Evolutionary conservation across 768 basidiomycete species (phyloP), one percentile per base, ranked within the genome.

Genomic region (Pleurotus salmoneostramineus): DNA sequence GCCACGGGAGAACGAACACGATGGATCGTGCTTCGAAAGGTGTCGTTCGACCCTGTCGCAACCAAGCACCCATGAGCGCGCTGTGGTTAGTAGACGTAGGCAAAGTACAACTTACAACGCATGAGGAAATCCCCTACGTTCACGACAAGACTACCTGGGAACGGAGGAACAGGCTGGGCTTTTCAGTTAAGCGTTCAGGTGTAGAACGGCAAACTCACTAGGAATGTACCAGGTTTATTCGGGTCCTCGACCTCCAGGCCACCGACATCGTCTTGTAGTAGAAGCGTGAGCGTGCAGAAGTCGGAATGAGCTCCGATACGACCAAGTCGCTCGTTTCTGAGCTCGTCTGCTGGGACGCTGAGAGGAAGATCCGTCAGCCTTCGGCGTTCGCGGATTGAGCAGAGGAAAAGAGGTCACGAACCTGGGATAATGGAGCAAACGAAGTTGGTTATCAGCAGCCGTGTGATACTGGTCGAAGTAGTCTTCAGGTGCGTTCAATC

Each of bases 171-270:
- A 34, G 75, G 68, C 71, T 79, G 46, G 5, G 32, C 2, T 47
- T 15, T 47, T 27, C 45, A 14, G 40, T 21, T 27, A 14, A 33
- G 12, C 14, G 10, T 10, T 10, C 11, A 8, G n/a, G 5, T 3
- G 15, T 6, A 12, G 21, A 15, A 4, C 0, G 35, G 14, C 6
- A 15, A n/a, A 3, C 68, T 42, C 60, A 73, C 77, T 43, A 67
- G 57, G 61, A 79, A 80, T 44, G 66, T 54, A 1, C 80, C 83
- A 4, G 80, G 75, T 15, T 68, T 63, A 42, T 73, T 69, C 0
- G 83, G 82, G 63, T 81, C 77, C 64, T 86, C 82, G 4, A 87
- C 79, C 63, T 88, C 83, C 3, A 87, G 72, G 0, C 87, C 87
- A 5, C 85, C 84, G 2, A 78, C 74, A 4, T 77, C 72, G 62